A percentile compares a stretch with the other conserved stretches of the same genome.
These are phyloP conservation scores for Phaeosphaeriaceae sp. DNA, from an alignment of 2,329 filamentous ascomycete species.

Conservation along the genomic window DNA sequence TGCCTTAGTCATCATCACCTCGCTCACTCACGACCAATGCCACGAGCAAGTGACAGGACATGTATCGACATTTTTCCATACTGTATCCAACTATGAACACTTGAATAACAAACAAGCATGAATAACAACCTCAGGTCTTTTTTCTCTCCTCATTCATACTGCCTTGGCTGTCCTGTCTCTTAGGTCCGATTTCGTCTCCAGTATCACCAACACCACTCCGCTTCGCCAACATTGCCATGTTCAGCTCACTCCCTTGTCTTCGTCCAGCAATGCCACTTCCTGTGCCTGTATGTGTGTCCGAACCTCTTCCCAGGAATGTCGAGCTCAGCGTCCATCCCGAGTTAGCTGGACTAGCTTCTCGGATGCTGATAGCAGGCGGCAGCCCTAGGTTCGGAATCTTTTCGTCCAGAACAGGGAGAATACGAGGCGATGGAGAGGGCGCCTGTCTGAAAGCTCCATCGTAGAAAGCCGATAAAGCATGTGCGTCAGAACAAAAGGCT, in stretches of 20 bases:
- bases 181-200: conserved; percentile 23
- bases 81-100: neutral
- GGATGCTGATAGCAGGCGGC: conserved; percentile 49
- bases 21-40: no score
- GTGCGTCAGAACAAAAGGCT: conserved; percentile 51
- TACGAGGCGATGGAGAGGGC: conserved; percentile 50
- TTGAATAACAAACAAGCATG: neutral
- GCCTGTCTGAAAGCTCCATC: conserved; percentile 44
- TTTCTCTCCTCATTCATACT: conserved; percentile 17
- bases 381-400: conserved; percentile 54
- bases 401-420: conserved; percentile 41
- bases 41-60: neutral
- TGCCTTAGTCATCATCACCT: neutral
- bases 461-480: conserved; percentile 53
- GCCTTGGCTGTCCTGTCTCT: conserved; percentile 35
- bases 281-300: conserved; percentile 15
- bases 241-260: conserved; percentile 39
- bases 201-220: conserved; percentile 30
- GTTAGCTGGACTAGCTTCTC: conserved; percentile 41
- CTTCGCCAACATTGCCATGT: conserved; percentile 28
- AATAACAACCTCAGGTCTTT: neutral
- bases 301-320: conserved; percentile 19
- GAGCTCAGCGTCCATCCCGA: conserved; percentile 35
- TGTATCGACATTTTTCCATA: neutral
- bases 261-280: conserved; percentile 37